Percentiles rank a stretch among this genome's conserved stretches.
phyloP scores from a whole-genome alignment of 2,329 filamentous ascomycete species.

The Paramyrothecium sp. region DNA sequence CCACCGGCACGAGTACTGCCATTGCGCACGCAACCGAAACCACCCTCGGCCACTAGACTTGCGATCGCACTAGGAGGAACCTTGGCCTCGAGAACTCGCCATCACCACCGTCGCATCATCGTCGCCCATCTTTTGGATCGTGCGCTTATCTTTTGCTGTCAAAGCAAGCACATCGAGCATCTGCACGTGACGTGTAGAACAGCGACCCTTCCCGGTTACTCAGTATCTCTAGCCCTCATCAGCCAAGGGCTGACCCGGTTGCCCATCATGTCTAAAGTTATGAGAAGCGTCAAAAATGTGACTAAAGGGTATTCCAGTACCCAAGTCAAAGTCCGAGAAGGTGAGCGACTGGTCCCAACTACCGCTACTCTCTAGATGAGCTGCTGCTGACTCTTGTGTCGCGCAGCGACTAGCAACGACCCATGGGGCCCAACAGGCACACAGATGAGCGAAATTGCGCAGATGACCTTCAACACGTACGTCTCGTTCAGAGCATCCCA shows the following conservation, averaged over 20 bases:
- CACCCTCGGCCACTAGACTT: not conserved
- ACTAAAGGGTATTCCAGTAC: constrained; percentile 97
- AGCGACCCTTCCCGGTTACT: not conserved
- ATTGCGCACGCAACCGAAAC: too few relatives aligned
- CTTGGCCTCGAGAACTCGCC: too few relatives aligned
- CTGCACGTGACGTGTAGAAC: not conserved
- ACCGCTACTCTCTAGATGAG: not conserved
- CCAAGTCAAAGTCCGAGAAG: constrained; percentile 98
- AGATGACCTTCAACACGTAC: constrained; percentile 97
- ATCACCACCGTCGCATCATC: not conserved
- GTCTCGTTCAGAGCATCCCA: constrained; percentile 25
- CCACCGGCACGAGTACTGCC: too few relatives aligned
- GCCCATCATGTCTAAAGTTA: constrained; percentile 86
- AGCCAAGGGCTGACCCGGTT: constrained; percentile 10
- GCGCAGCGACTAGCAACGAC: constrained; percentile 94
- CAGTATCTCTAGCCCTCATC: not conserved
- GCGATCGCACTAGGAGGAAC: not conserved
- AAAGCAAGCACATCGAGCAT: not conserved
- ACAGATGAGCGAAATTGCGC: constrained; percentile 98
- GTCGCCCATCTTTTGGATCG: not conserved
- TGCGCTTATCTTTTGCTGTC: not conserved
- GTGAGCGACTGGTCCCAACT: constrained; percentile 47
- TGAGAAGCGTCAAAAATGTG: constrained; percentile 97
- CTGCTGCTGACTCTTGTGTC: constrained; percentile 14
- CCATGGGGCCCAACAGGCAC: constrained; percentile 97